phyloP scores from a whole-genome alignment of 805 yeast species.

The Tetrapisispora phaffii region DNA sequence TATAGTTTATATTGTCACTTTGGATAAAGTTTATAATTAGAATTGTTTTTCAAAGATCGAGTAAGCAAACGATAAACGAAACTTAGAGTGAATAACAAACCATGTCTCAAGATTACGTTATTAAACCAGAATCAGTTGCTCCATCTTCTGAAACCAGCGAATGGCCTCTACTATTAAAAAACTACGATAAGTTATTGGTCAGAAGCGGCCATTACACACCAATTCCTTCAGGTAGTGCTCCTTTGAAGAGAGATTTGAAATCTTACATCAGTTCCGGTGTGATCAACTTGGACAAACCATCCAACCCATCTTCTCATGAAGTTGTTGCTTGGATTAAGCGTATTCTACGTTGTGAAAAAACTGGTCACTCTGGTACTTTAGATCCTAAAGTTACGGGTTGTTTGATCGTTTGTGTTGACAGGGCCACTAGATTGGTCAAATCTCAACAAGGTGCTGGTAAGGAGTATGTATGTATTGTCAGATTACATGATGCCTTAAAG shows the following conservation, averaged over 20 bases:
- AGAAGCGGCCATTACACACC: slow-evolving; percentile 97
- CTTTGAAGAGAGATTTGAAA: slow-evolving; percentile 87
- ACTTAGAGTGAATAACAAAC: not conserved
- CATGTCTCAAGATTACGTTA: slow-evolving; percentile 64
- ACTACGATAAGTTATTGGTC: slow-evolving; percentile 87
- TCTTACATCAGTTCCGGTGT: slow-evolving; percentile 90
- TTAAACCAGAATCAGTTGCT: slow-evolving; percentile 77
- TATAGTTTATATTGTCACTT: too few relatives aligned
- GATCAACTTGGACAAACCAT: slow-evolving; percentile 93
- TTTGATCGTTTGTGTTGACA: slow-evolving; percentile 93
- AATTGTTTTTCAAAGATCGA: too few relatives aligned
- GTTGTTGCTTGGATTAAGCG: slow-evolving; percentile 99
- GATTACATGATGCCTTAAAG: slow-evolving; percentile 86
- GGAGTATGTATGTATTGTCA: slow-evolving; percentile 95
- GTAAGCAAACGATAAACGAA: not conserved
- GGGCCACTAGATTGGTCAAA: slow-evolving; percentile 96
- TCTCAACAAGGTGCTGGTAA: slow-evolving; percentile 99
- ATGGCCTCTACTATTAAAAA: slow-evolving; percentile 91
- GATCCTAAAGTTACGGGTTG: slow-evolving; percentile 99
- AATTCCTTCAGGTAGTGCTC: slow-evolving; percentile 90
- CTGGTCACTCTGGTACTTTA: slow-evolving; percentile 98
- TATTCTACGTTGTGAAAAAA: slow-evolving; percentile 88
- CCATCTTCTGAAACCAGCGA: slow-evolving; percentile 80
- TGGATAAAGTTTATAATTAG: too few relatives aligned
- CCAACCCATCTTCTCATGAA: slow-evolving; percentile 97